Evolutionary conservation across 1,284 basidiomycete genomes (phyloP), one percentile per base, ranked within the genome.

Genomic region (Omphalotus olearius): DNA sequence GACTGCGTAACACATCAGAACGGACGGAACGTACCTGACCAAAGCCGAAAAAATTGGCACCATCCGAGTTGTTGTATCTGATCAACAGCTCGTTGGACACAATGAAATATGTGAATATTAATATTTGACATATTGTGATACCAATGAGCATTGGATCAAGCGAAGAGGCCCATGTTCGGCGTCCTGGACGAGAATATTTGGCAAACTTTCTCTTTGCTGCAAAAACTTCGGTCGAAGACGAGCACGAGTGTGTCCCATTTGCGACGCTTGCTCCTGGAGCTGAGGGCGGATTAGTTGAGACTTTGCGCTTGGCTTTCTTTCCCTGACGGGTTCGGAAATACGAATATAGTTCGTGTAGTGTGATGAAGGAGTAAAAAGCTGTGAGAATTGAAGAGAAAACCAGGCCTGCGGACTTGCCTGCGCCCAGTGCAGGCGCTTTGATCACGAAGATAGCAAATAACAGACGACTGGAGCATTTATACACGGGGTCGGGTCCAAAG

Each of bases 91-190:
- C 69, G 36, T 61, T 69, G 6, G 69, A 70, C 6, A 68, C 66
- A 36, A 74, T 63, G 49, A 73, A 72, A 54, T 73, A 74, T 3
- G 63, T 64, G 55, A 70, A 68, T n/a, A 72, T 61, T 50, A 69
- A 45, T 28, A 64, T 52, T 50, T 71, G 66, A 47, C 64, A 66
- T 17, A 71, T 66, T 30, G 67, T 50, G 30, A 73, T 64, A 6
- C 70, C 69, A 42, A 72, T 61, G 38, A 72, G 57, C 70, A 73
- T 72, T 13, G 71, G 70, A 48, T 73, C 71, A 20, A 70, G 52
- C 36, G 70, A 61, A 17, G 60, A 60, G 13, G 65, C 64, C 69
- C 69, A 70, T 35, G 62, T 57, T 33, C 64, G 62, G 35, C 64
- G 65, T 52, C 59, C 60, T 9, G 66, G 67, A 7, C 68, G 64